Base-by-base conservation (phyloP, 129 eudicot species). In the Centrapalus pauciflorus region DNA sequence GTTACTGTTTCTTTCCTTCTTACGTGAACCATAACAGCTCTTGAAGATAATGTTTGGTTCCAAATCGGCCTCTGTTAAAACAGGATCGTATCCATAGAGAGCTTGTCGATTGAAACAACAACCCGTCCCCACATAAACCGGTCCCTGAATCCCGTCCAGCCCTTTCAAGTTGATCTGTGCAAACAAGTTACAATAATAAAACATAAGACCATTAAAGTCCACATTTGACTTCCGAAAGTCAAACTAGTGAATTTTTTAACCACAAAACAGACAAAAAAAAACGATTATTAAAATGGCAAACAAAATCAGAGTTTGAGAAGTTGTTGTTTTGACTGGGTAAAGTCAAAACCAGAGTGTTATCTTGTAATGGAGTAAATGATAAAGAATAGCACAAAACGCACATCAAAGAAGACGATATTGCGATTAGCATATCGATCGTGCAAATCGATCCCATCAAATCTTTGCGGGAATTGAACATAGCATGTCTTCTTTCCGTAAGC, bases 101-200 rank as follows among this genome's bases (percentile, higher is more conserved):
- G 97, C 97, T 80, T 82, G 95, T 68, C 97, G 78, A 34, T 86
- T 86, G 77, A 90, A 90, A 71, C 95, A 86, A 54, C 97, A 90
- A 33, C 97, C 97, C 23, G 97, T 90, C 30, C 97, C 97, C 82
- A 90, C 97, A 51, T 90, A 90, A 30, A 90, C 95, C 2, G 97
- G 97, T 17, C 97, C 97, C 77, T 90, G 97, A 61, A 90, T 82
- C 17, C 97, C 97, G 58, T 90, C 97, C 69, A 86, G 66, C 69
- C 94, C 96, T 74, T 89, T 89, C 94, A 89, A 80, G 80, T 89
- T 89, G 73, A 89, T 85, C 96, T 86, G 85, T 65, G 67, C 25
- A 64, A 34, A 50, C 34, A 45, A 56, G 56, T 55, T 16, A 67
- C 0, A 45, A 49, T 27, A 8, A 11, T 11, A 29, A 21, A 33